Evolutionary conservation across 805 yeast species (phyloP).

Genomic region (Kodamaea lidongshanica): DNA sequence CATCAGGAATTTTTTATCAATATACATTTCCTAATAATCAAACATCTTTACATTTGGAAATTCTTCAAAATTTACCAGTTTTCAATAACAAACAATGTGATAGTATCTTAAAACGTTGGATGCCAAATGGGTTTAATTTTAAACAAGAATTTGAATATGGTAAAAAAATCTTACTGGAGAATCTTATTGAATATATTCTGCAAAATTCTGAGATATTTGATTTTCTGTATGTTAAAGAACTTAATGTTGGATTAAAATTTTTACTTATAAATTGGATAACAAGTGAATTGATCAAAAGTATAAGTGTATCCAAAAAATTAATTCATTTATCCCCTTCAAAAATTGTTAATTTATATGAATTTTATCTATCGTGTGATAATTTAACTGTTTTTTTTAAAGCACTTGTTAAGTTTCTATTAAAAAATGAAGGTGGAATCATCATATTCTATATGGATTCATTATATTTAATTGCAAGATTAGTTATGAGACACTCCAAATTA

Average conservation of each 20-base stretch:
- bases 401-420: conserved; percentile 26
- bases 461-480: conserved; percentile 26
- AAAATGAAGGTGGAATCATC: conserved; percentile 35
- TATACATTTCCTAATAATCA: conserved; percentile 30
- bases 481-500: conserved; percentile 28
- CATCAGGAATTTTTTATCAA: conserved; percentile 73
- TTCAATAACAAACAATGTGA: conserved; percentile 50
- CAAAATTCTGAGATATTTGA: conserved; percentile 1
- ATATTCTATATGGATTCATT: conserved; percentile 39
- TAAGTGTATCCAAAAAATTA: conserved; percentile 29
- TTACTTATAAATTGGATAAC: conserved; percentile 46
- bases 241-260: conserved; percentile 40
- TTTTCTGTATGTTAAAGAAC: conserved; percentile 10
- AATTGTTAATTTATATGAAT: conserved; percentile 25
- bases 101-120: conserved; percentile 48
- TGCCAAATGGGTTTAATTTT: conserved; percentile 24
- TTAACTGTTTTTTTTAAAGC: conserved; percentile 36
- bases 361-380: conserved; percentile 35
- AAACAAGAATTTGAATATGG: conserved; percentile 35
- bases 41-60: conserved; percentile 43
- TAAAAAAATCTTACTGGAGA: conserved; percentile 25
- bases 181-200: conserved; percentile 12
- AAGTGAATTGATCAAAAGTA: conserved; percentile 31
- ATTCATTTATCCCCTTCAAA: conserved; percentile 29
- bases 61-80: conserved; percentile 56